A percentile compares a stretch with the other conserved stretches of the same genome.
phyloP scores from a whole-genome alignment of 768 basidiomycete species.

The Podaxis rugospora region DNA sequence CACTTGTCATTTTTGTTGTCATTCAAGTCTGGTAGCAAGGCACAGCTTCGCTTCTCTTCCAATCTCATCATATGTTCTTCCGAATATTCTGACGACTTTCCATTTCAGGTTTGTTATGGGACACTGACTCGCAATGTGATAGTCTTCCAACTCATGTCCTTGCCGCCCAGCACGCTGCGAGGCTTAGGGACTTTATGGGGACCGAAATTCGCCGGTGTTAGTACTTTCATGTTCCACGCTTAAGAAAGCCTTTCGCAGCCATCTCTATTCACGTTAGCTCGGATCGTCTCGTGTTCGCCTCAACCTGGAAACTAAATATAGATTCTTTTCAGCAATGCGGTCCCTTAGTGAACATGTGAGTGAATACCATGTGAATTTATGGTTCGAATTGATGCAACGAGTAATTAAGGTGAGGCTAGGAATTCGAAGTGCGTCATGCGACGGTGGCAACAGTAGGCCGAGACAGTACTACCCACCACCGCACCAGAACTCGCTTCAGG shows the following conservation, averaged over 20 bases:
- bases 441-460: neutral
- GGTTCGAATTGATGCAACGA: neutral
- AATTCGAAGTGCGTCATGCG: neutral
- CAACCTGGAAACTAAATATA: neutral
- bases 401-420: neutral
- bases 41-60: neutral
- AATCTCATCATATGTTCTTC: neutral
- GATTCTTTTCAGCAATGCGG: neutral
- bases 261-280: neutral
- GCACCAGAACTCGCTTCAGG: neutral
- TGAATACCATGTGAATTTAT: slow-evolving; percentile 5
- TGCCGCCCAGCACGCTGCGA: neutral
- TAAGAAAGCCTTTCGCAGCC: neutral
- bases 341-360: slow-evolving; percentile 2
- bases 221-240: neutral
- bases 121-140: neutral
- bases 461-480: neutral
- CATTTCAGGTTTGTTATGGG: neutral
- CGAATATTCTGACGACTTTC: neutral
- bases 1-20: too few relatives aligned
- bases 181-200: neutral
- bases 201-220: neutral
- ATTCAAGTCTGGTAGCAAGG: too few relatives aligned
- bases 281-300: neutral
- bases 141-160: too few relatives aligned